phyloP scores from a whole-genome alignment of 2,329 filamentous ascomycete genomes.

The Alternaria alternata region DNA sequence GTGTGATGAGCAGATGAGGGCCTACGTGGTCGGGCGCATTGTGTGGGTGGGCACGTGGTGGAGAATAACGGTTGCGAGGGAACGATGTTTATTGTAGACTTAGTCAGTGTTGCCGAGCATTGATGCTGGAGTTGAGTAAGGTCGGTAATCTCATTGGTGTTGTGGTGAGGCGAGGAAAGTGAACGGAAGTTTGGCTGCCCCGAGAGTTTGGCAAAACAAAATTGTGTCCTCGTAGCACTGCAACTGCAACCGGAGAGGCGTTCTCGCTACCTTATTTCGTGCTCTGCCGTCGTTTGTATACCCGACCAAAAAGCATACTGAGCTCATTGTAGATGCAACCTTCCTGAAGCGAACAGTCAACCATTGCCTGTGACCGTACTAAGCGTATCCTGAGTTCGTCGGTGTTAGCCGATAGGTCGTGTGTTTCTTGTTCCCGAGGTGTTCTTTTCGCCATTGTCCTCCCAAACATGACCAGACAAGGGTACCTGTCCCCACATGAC shows the following conservation, averaged over 20 bases:
- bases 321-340: not conserved
- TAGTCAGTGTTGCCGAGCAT: slow-evolving; percentile 3
- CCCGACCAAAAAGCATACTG: not conserved
- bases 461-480: not conserved
- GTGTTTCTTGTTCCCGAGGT: not conserved
- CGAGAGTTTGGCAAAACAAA: not conserved
- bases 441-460: not conserved
- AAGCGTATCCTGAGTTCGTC: not conserved
- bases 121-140: not conserved
- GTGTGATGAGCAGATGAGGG: not conserved
- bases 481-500: not conserved
- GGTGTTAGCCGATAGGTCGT: not conserved
- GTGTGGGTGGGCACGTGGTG: not conserved
- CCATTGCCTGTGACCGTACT: not conserved
- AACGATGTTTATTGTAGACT: not conserved
- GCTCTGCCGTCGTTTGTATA: not conserved
- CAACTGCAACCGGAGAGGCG: not conserved
- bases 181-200: not conserved
- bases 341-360: not conserved
- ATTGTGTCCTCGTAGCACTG: not conserved
- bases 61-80: slow-evolving; percentile 1
- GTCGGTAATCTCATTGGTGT: not conserved
- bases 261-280: not conserved
- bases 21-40: not conserved
- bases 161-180: not conserved